Base-by-base conservation (phyloP, 2,329 filamentous ascomycete species). In the Westerdykella ornata region DNA sequence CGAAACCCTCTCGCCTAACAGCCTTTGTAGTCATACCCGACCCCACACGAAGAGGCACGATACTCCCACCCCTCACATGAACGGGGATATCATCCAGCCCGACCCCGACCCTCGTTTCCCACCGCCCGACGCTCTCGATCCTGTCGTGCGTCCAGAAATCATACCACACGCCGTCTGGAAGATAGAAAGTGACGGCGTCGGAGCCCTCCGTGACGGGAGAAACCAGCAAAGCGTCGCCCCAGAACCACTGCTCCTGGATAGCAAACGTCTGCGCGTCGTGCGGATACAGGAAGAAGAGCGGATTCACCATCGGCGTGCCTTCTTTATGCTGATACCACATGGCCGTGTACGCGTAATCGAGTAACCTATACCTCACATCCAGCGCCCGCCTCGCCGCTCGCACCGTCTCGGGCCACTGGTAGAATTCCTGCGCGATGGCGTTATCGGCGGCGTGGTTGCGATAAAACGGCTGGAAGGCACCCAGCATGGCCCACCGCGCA, bases 331-430 rank as follows among this genome's bases (percentile, higher is more conserved):
- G 77, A 42, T 68, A 66, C 57, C 81, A 71, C 51, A 88, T 71
- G 0, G 80, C 78, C 1, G 85, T 88, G 70, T 90, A 89, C 45
- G 86, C 73, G 67, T 89, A 89, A 55, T 88, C 85, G 11, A 89
- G 71, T n/a, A 89, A 71, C 22, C 77, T 74, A 68, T 89, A 89
- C n/a, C 85, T 76, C 36, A 81, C 80, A 20, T 75, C 75, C 52
- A 89, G 87, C 14, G 80, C 82, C 44, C 78, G 81, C 41, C 74
- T 75, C 0, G 83, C 83, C 0, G 82, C 81, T 7, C 73, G 67
- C 0, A 82, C 71, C 4, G 85, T 82, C 1, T 70, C 65, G 0
- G 71, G 67, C 81, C 82, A 88, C 35, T 71, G 75, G 63, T 88
- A 90, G 60, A 85, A 84, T 58, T 88, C 85, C 56, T 88, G 85